Percentiles rank a stretch among this genome's conserved stretches.
Evolutionary conservation across 2,329 filamentous ascomycete species (phyloP).

Genomic region (Rutstroemia sydowiana): DNA sequence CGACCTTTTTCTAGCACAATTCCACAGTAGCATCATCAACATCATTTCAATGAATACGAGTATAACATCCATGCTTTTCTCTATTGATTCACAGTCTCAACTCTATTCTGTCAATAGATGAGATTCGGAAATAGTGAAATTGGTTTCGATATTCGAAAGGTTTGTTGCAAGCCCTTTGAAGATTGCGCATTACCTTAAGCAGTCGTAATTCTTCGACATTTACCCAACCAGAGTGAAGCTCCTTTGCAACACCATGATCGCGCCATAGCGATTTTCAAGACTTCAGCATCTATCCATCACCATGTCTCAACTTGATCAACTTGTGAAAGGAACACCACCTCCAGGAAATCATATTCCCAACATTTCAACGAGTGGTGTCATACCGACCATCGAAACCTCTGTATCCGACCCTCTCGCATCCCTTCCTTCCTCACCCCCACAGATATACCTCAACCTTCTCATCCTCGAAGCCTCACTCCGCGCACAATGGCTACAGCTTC

Average conservation of each 20-base stretch:
- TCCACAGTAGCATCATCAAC: not conserved
- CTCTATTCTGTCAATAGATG: constrained; percentile 1
- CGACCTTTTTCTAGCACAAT: too few species aligned
- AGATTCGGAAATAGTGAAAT: not conserved
- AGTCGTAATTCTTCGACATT: not conserved
- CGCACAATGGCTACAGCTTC: constrained; percentile 84
- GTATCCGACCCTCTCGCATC: constrained; percentile 29
- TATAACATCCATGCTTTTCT: not conserved
- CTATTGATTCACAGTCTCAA: constrained; percentile 3
- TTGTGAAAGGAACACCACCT: constrained; percentile 82
- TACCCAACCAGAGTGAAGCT: constrained; percentile 1
- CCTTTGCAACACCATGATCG: constrained; percentile 14
- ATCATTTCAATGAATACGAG: not conserved
- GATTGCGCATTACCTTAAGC: not conserved
- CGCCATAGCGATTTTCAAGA: constrained; percentile 10
- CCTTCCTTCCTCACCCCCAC: constrained; percentile 31
- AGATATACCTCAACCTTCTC: constrained; percentile 93
- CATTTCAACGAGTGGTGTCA: constrained; percentile 34
- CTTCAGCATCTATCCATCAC: constrained; percentile 9
- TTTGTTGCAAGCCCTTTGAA: not conserved
- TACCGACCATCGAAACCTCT: constrained; percentile 24
- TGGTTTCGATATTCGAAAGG: not conserved
- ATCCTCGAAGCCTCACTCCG: constrained; percentile 93
- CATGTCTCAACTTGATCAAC: constrained; percentile 53
- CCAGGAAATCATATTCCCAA: constrained; percentile 39